Evolutionary conservation across 371 early-diverging fungal species (phyloP), one percentile per base, ranked within the genome.

Genomic region (Mucor plumbeus): DNA sequence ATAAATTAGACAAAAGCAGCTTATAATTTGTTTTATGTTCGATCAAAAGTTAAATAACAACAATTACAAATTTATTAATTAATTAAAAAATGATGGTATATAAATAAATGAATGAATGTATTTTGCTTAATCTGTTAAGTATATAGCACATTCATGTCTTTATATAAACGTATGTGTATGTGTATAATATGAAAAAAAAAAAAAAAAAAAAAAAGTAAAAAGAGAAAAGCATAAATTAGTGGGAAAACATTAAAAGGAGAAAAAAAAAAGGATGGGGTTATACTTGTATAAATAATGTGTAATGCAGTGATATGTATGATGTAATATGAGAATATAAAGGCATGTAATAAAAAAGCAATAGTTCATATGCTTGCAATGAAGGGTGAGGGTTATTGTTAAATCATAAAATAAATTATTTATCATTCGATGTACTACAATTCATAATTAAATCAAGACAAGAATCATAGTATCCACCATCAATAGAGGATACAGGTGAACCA

Each of bases 11-110:
- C 68, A 38, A 74, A 68, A 33, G 78, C 78, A 34, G 78, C 78
- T 39, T 77, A 77, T 56, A 75, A 70, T 19, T 61, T 77, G 5
- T 77, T 74, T 59, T 77, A 77, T 61, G 75, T 77, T 15, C 53
- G 73, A 53, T 69, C 78, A 5, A 74, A 72, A 15, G 69, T 75
- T 39, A 60, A 65, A 68, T 68, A 68, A n/a, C 53, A 53, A 31
- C 53, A 53, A 53, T 53, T 14, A 31, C 53, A 53, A 53, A 26
- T 55, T 35, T 31, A 35, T 55, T 31, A 55, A 7, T 34, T 13
- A 21, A 15, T n/a, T 26, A 26, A 44, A 44, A 17, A 44, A 44
- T 7, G 44, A 44, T 44, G 44, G 44, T 44, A 44, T 44, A 44
- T 15, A 44, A 44, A 6, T 44, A 10, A 5, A 44, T 44, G 34